Evolutionary conservation across 495 filamentous ascomycete genomes (phyloP), one percentile per base, ranked within the genome.

Genomic region (Penicillium cataractarum): DNA sequence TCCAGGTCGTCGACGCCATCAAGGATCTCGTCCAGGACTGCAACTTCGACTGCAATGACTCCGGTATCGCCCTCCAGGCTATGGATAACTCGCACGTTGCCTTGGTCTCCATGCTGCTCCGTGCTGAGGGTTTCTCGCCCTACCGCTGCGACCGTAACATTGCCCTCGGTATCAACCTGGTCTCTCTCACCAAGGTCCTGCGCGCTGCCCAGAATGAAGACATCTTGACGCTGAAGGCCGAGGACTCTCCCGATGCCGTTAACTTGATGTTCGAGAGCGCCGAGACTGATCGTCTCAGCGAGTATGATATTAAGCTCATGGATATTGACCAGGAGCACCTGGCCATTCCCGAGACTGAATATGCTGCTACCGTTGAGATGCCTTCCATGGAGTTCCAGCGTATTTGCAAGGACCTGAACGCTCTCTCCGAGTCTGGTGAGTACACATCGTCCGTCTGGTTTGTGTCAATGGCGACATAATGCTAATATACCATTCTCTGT

Each of bases 11-110:
- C 77, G 96, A 98, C 77, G 92, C 95, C 62, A 97, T 99, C 87
- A 98, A 97, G 80, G 96, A 99, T 71, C 88, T 99, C 29, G 95
- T 99, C 54, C 95, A 98, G 80, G 94, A 98, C 81, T 98, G 96
- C 87, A 99, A 99, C 81, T 99, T 99, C 81, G 95, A 99, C 82
- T 99, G 96, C 90, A 99, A 98, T 89, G 95, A 99, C 85, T 92
- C 91, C 64, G 95, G 95, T 55, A 94, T 99, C 76, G 93, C 93
- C 55, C 90, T 99, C 31, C 95, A 99, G 81, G 95, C 95, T 69
- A 99, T 99, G 96, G 95, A 99, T 82, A 99, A 97, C 85, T 97
- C 93, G 60, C 95, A 99, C 82, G 95, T 99, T 74, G 95, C 95
- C 55, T 90, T 99, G 50, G 95, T 99, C 39, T 96, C 95, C 60